These are phyloP conservation scores for Nannochloropsis gaditana DNA, from an alignment of 108 stramenopile species.

Conservation along the genomic window DNA sequence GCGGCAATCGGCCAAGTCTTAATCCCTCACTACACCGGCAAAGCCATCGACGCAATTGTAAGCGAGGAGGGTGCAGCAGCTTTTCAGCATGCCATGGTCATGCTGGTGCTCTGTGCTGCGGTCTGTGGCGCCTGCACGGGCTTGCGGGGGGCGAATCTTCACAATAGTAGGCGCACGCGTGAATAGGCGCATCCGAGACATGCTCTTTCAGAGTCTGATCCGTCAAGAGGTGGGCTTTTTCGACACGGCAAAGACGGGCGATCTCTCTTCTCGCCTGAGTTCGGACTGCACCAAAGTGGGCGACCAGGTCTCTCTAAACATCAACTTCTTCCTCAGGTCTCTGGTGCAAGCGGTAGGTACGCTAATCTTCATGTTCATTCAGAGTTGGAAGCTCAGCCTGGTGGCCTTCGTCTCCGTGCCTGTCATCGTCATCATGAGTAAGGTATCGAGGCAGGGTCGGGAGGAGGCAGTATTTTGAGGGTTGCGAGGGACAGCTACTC, in stretches of 20 bases:
- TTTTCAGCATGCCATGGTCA: conserved; percentile 8
- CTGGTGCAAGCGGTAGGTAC: conserved; percentile 62
- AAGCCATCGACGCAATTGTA: conserved; percentile 38
- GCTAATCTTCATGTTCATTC: conserved; percentile 68
- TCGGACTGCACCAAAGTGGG: conserved; percentile 64
- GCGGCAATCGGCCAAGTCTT: conserved; percentile 41
- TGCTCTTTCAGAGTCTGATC: conserved; percentile 65
- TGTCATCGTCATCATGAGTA: conserved; percentile 62
- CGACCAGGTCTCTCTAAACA: conserved; percentile 72
- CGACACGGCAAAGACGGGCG: conserved; percentile 56
- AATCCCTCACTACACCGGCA: conserved; percentile 47
- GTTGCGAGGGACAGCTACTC: too few relatives aligned
- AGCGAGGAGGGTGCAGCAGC: conserved; percentile 16
- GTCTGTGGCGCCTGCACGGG: conserved; percentile 61
- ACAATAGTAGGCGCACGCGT: conserved; percentile 65
- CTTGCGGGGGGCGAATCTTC: conserved; percentile 64
- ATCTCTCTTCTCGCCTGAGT: conserved; percentile 36
- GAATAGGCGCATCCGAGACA: conserved; percentile 61
- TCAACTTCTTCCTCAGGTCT: conserved; percentile 67
- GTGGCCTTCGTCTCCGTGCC: conserved; percentile 74
- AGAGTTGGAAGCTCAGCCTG: conserved; percentile 66
- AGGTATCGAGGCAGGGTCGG: conserved; percentile 34
- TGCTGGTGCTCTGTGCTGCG: conserved; percentile 1
- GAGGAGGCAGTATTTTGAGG: not conserved
- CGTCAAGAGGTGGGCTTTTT: conserved; percentile 59